Base-by-base conservation (phyloP, 2,329 filamentous ascomycete species). In the Metarhizium album region DNA sequence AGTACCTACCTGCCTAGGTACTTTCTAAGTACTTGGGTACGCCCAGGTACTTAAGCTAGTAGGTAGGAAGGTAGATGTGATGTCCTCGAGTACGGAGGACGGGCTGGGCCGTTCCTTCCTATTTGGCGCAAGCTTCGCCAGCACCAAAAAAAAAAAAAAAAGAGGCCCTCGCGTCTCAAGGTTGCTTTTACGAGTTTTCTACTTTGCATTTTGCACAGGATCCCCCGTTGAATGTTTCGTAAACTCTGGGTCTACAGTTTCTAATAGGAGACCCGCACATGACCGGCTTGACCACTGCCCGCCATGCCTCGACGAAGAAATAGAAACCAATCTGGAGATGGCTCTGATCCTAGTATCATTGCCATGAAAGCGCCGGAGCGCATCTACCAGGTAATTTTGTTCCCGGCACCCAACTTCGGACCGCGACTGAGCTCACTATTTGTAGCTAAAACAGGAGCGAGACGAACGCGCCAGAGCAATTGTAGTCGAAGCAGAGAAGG, bases 361-460 rank as follows among this genome's bases (percentile, higher is more conserved):
- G 55, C 61, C 2, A 43, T 62, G 13, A 53, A 59, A 46, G 57
- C 59, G 2, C 62, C 67, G 22, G 55, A 59, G n/a, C 60, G 60
- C 5, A 59, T 67, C 24, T 29, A 54, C 2, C 53, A 61, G 55
- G 65, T 62, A 53, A 8, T 37, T 40, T 11, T 13, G n/a, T 18
- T 22, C 24, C 24, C 33, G n/a, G 18, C 14, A 20, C 7, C 5
- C 20, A 16, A 22, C 37, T 22, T 9, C 7, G 16, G 20, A 40
- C 20, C 5, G 11, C 6, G 5, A 20, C 3, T 9, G 7, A 20
- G 18, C 18, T 40, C 3, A 40, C 4, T n/a, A 8, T 3, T 9
- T 14, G 2, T 14, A 68, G 66, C 49, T 68, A 7, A 66, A 62
- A 37, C 62, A 52, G 18, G 56, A 64, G 37, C 61, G 64, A n/a